These are phyloP conservation scores for Phytopythium chamaehyphon DNA, from an alignment of 352 stramenopile species.

Conservation along the genomic window DNA sequence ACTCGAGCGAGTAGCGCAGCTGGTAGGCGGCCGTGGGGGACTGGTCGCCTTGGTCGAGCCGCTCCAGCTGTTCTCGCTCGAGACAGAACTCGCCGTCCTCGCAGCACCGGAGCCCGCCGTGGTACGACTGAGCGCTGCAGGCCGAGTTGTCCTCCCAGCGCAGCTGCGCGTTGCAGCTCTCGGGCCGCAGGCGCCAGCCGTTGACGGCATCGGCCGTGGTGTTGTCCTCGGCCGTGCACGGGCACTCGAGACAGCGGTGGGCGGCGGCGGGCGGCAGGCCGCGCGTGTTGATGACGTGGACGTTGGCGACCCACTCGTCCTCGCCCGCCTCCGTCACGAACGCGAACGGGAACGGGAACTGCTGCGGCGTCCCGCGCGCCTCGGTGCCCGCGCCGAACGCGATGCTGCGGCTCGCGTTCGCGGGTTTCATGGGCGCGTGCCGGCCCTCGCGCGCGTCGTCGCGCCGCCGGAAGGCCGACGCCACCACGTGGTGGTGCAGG, in stretches of 20 bases:
- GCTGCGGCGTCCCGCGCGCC: slow-evolving; percentile 69
- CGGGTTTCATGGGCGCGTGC: slow-evolving; percentile 70
- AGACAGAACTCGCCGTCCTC: slow-evolving; percentile 68
- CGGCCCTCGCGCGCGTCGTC: slow-evolving; percentile 25
- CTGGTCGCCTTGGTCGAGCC: slow-evolving; percentile 28
- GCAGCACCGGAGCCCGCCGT: slow-evolving; percentile 71
- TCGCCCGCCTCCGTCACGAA: slow-evolving; percentile 76
- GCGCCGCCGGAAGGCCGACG: slow-evolving; percentile 51
- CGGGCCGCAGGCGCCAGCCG: slow-evolving; percentile 30
- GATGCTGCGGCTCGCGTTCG: slow-evolving; percentile 67
- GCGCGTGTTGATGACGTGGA: slow-evolving; percentile 83
- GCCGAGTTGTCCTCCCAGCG: slow-evolving; percentile 67
- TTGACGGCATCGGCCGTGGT: slow-evolving; percentile 52
- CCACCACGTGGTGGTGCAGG: slow-evolving; percentile 80
- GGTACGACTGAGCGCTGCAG: slow-evolving; percentile 54
- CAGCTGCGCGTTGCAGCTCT: slow-evolving; percentile 63
- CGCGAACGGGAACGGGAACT: slow-evolving; percentile 76
- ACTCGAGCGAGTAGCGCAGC: slow-evolving; percentile 77
- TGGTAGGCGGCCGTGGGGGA: slow-evolving; percentile 32
- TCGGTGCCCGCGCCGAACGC: slow-evolving; percentile 78
- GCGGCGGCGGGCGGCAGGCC: slow-evolving; percentile 34
- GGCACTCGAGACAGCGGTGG: slow-evolving; percentile 72
- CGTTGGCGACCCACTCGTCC: slow-evolving; percentile 78
- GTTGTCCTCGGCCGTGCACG: slow-evolving; percentile 65
- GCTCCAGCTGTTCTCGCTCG: slow-evolving; percentile 43